Evolutionary conservation across 2,329 filamentous ascomycete species (phyloP).

Genomic region (Zarea fungicola): DNA sequence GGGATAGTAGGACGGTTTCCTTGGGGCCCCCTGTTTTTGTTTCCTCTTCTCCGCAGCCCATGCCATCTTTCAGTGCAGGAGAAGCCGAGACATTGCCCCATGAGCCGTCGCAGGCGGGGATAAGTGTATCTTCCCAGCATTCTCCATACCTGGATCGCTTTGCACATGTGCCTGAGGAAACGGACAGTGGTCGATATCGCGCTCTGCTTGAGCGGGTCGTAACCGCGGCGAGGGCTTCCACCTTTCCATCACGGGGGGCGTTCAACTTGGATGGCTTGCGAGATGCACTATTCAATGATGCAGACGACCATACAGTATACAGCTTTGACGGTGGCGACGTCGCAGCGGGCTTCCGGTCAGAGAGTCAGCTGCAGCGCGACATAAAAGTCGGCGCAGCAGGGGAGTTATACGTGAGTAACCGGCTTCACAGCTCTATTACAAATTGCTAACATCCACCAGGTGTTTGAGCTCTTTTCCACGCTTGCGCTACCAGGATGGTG

Average conservation of each 20-base stretch:
- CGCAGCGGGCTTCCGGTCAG: conserved; percentile 14
- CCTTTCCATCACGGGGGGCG: background rate
- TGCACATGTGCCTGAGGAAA: too few relatives aligned
- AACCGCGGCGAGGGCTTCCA: background rate
- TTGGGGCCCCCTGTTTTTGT: too few relatives aligned
- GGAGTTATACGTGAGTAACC: conserved; percentile 20
- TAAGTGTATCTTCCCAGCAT: too few relatives aligned
- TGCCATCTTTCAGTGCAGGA: too few relatives aligned
- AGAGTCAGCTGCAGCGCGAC: conserved; percentile 19
- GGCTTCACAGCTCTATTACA: background rate
- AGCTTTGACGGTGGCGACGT: conserved; percentile 18
- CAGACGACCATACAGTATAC: background rate
- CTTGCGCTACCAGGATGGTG: conserved; percentile 29
- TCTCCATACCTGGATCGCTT: too few relatives aligned
- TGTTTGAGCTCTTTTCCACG: conserved; percentile 32
- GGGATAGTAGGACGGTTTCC: background rate
- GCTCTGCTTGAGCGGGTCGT: background rate
- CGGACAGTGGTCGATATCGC: background rate
- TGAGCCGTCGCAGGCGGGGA: too few relatives aligned
- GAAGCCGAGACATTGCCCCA: too few relatives aligned
- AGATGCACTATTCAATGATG: background rate
- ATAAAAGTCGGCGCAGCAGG: conserved; percentile 21
- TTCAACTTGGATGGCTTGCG: background rate
- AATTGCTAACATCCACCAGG: conserved; percentile 23
- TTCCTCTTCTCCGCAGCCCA: too few relatives aligned